Percentiles rank a stretch among this genome's conserved stretches.
Conservation (phyloP, 2,329 filamentous ascomycete species). For the Scedosporium apiospermum region DNA sequence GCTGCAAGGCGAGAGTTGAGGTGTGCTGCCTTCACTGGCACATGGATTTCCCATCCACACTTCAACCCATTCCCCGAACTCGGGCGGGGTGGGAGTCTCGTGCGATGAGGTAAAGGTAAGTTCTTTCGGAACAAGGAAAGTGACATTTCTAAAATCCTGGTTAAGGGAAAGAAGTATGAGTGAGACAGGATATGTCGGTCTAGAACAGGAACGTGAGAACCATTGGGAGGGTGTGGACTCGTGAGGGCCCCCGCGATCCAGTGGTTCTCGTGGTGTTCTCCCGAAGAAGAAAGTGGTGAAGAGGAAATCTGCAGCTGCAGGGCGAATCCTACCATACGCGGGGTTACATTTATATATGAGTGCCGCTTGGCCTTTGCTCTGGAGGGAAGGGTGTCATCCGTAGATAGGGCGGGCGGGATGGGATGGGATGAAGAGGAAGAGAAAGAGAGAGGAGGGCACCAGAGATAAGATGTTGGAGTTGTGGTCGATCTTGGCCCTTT, state of each 20-base stretch:
- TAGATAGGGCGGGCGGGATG: neutral
- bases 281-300: neutral
- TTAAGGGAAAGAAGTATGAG: neutral
- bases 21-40: neutral
- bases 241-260: neutral
- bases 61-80: neutral
- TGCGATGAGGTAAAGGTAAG: neutral
- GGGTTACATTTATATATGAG: neutral
- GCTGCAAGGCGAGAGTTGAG: neutral
- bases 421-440: neutral
- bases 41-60: neutral
- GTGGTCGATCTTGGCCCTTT: neutral
- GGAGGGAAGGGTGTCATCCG: neutral
- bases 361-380: neutral
- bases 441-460: neutral
- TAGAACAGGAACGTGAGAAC: neutral
- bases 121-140: neutral
- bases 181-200: neutral
- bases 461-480: neutral
- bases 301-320: neutral
- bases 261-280: neutral
- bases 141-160: neutral
- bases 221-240: neutral
- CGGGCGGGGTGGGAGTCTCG: neutral
- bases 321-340: neutral